A percentile compares a stretch with the other conserved stretches of the same genome.
Conservation (phyloP, 2,329 filamentous ascomycete genomes). For the Hypoxylon sp. region DNA sequence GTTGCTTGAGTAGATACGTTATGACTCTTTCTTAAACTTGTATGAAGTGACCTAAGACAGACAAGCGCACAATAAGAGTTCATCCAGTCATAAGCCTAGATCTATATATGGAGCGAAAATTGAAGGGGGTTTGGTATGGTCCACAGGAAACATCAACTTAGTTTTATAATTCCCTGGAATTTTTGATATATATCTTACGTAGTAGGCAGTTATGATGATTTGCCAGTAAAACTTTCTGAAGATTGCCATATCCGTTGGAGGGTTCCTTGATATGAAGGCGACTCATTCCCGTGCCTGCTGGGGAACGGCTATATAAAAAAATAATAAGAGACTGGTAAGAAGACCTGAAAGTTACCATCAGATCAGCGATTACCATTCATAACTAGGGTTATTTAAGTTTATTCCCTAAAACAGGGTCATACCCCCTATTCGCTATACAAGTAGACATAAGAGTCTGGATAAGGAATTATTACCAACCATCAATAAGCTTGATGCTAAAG, state of each 20-base stretch:
- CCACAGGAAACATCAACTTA: background rate
- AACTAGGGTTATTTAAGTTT: background rate
- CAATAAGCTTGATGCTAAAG: background rate
- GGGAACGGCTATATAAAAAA: background rate
- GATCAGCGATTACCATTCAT: background rate
- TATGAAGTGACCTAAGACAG: background rate
- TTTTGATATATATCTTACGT: background rate
- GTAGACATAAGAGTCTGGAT: background rate
- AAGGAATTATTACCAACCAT: background rate
- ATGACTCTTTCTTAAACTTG: background rate
- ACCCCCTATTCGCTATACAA: background rate
- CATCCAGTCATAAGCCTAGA: background rate
- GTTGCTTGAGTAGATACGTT: background rate
- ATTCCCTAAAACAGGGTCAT: background rate
- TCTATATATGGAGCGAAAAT: background rate
- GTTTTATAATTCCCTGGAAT: background rate
- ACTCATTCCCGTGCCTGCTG: background rate
- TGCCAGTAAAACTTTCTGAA: background rate
- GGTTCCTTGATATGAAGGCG: background rate
- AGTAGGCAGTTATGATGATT: background rate
- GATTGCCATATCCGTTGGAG: background rate
- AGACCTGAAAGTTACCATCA: background rate
- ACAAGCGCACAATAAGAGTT: background rate
- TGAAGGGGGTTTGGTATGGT: background rate
- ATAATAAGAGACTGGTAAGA: background rate